Evolutionary conservation across 2,329 filamentous ascomycete genomes (phyloP).

Genomic region (Coleophoma eucalyptorum): DNA sequence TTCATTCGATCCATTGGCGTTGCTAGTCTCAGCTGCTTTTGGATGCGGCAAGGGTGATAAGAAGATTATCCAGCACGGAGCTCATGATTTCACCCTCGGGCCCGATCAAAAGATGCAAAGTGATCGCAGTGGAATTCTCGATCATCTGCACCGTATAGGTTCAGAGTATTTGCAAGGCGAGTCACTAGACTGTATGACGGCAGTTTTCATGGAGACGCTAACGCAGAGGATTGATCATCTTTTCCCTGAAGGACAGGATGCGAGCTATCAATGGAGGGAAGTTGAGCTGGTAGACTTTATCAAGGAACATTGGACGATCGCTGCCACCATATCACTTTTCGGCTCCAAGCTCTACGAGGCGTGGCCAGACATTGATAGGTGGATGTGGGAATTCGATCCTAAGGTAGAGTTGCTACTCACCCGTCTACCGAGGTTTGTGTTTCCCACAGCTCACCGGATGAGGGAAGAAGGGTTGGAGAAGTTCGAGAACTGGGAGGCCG

Average conservation of each 20-base stretch:
- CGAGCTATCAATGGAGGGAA: neutral
- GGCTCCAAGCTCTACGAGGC: neutral
- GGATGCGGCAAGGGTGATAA: neutral
- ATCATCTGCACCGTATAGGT: neutral
- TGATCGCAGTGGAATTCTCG: neutral
- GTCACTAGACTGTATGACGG: neutral
- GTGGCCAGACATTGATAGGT: neutral
- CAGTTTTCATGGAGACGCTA: neutral
- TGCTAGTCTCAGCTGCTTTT: neutral
- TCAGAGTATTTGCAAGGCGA: neutral
- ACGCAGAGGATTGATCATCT: neutral
- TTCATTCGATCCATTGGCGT: neutral
- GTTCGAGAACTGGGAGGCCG: neutral
- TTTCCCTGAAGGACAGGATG: neutral
- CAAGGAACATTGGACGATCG: neutral
- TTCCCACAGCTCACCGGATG: neutral
- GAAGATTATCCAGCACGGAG: neutral
- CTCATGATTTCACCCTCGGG: neutral
- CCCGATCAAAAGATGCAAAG: neutral
- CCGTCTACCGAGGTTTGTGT: neutral
- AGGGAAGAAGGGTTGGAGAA: neutral
- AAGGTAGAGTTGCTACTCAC: neutral
- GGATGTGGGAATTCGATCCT: neutral
- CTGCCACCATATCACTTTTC: neutral
- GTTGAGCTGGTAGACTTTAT: neutral